A percentile compares a stretch with the other conserved stretches of the same genome.
Conservation (phyloP, 495 filamentous ascomycete genomes). For the Talaromyces ruber region DNA sequence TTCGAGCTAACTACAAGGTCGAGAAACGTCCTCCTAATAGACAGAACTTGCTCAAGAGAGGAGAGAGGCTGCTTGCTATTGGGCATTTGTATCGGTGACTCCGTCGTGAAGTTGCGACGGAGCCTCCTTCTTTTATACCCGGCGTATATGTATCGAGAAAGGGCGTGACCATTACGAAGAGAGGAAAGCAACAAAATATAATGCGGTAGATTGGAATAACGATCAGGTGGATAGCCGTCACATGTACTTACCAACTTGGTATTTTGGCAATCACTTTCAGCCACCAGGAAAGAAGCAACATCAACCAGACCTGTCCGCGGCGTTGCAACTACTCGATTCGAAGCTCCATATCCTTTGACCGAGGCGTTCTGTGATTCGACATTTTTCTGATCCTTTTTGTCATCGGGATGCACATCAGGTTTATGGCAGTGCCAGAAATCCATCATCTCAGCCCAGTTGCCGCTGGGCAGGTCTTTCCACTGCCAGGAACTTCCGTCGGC, state of each 20-base stretch:
- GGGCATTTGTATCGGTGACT: conserved; percentile 92
- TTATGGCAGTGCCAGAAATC: conserved; percentile 99
- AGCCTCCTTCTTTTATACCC: conserved; percentile 88
- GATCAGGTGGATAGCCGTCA: not conserved
- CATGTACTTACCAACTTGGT: conserved; percentile 49
- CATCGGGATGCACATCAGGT: conserved; percentile 45
- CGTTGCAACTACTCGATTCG: conserved; percentile 55
- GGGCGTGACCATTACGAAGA: conserved; percentile 4
- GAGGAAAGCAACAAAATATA: conserved; percentile 12
- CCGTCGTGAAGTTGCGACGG: conserved; percentile 42
- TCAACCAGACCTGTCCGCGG: conserved; percentile 68
- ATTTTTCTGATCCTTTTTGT: conserved; percentile 22
- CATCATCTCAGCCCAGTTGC: conserved; percentile 99
- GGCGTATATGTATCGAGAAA: not conserved
- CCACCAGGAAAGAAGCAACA: conserved; percentile 63
- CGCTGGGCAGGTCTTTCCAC: conserved; percentile 96
- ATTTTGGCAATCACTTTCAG: conserved; percentile 51
- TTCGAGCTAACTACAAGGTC: not conserved
- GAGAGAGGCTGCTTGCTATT: conserved; percentile 42
- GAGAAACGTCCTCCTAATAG: conserved; percentile 3
- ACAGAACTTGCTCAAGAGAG: not conserved
- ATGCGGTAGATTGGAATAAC: conserved; percentile 6
- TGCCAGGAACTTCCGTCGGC: conserved; percentile 15
- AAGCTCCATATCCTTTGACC: conserved; percentile 67
- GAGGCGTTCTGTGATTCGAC: conserved; percentile 29